Conservation (phyloP, 345 rosid genomes). For the rapeseed (Brassica napus) region DNA sequence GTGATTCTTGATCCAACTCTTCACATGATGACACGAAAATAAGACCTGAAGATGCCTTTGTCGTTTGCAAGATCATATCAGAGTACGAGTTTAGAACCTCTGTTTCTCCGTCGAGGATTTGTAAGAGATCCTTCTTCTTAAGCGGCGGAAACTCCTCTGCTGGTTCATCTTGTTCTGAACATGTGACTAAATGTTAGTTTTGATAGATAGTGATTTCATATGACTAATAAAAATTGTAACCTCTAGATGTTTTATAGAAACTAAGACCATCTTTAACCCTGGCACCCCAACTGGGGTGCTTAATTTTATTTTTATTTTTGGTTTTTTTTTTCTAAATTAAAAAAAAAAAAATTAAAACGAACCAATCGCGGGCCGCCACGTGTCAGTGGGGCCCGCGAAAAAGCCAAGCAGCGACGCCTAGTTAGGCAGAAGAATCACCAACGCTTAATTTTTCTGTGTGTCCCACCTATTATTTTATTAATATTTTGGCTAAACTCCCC, state of each 20-base stretch:
- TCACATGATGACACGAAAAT: conserved; percentile 56
- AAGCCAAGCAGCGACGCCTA: too few relatives aligned
- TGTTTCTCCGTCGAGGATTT: background rate
- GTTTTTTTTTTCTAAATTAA: too few relatives aligned
- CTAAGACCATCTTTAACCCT: too few relatives aligned
- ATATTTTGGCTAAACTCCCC: too few relatives aligned
- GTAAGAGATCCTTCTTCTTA: conserved; percentile 26
- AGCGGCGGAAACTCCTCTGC: conserved; percentile 29
- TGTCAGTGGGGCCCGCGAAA: too few relatives aligned
- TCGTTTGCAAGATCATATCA: background rate
- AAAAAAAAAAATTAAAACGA: too few relatives aligned
- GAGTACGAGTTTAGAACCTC: conserved; percentile 8
- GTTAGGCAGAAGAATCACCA: too few relatives aligned
- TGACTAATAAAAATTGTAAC: background rate
- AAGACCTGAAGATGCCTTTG: conserved; percentile 44
- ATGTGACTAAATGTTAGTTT: background rate
- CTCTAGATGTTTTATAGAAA: background rate
- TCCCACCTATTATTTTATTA: too few relatives aligned
- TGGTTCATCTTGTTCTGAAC: conserved; percentile 17
- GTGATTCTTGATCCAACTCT: conserved; percentile 55
- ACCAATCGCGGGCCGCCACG: too few relatives aligned
- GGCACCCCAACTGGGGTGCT: too few relatives aligned
- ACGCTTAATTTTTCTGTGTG: too few relatives aligned
- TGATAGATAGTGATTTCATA: background rate
- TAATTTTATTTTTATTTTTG: too few relatives aligned